Conservation (phyloP, 2,329 filamentous ascomycete genomes). For the Calonectria pseudoreteaudii region DNA sequence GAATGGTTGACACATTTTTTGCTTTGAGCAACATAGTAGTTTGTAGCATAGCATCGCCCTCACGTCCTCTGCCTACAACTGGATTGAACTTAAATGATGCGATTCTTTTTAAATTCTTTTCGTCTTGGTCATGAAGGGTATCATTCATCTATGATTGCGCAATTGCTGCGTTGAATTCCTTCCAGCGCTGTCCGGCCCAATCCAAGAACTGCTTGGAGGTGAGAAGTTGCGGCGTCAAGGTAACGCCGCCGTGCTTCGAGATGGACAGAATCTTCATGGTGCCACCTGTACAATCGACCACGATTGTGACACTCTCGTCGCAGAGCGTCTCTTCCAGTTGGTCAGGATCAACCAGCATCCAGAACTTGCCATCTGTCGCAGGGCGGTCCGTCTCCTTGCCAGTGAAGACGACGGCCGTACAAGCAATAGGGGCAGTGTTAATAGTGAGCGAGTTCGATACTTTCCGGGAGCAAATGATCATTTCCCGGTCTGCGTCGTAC, state of each 20-base stretch:
- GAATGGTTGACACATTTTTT: conserved; percentile 79
- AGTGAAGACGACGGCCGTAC: conserved; percentile 83
- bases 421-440: conserved; percentile 77
- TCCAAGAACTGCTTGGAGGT: conserved; percentile 71
- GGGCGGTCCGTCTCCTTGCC: conserved; percentile 66
- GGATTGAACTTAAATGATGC: background rate
- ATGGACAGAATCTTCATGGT: conserved; percentile 74
- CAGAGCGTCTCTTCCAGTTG: conserved; percentile 89
- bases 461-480: conserved; percentile 77
- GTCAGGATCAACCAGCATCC: conserved; percentile 91
- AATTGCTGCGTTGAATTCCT: conserved; percentile 50
- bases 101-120: background rate
- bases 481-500: conserved; percentile 87
- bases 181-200: conserved; percentile 51
- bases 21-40: background rate
- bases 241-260: conserved; percentile 85
- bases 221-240: conserved; percentile 71
- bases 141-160: conserved; percentile 44
- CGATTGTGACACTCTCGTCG: conserved; percentile 83
- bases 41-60: background rate
- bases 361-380: conserved; percentile 63
- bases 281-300: conserved; percentile 74
- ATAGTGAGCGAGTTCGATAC: conserved; percentile 69
- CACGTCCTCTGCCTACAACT: background rate
- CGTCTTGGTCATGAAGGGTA: conserved; percentile 36